Base-by-base conservation (phyloP, 2,329 filamentous ascomycete species). In the Diaporthe destruens region DNA sequence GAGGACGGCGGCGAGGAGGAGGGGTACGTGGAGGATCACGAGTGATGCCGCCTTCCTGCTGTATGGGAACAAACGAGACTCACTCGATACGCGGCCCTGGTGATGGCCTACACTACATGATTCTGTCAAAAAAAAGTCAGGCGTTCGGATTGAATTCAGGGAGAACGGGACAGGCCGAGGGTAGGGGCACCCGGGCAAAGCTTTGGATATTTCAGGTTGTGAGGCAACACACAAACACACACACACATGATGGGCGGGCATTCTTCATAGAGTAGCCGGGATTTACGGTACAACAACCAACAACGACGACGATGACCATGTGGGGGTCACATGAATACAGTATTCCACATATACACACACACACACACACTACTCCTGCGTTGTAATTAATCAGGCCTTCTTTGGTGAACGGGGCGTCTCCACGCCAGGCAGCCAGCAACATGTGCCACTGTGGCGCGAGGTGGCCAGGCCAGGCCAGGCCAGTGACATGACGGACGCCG, bases 1-100 rank as follows among this genome's bases (percentile, higher is more conserved):
- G 81, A 77, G 0, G 81, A 77, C 2, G 82, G 78, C 2, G 55
- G 44, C 12, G 73, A 74, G 23, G 80, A 75, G 1, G 80, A 78
- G 2, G 79, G 75, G 2, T 80, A 76, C 20, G 70, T 29, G 4
- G 74, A 75, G 59, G 72, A 74, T 56, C 72, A 68, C 34, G 71
- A 74, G 55, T 71, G 32, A 71, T 12, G 44, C 2, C 5, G 29
- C 29, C 29, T 29, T 29, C 29, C 29, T 29, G 7, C 12, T 23
- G 14, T 53, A 23, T 49, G 6, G 20, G 47, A 34, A 23, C 59
- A 61, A 49, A 29, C 29, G 29, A 29, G 29, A 29, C 29, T 12
- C 18, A 18, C 25, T 3, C 16, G 18, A 12, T 7, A 39, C 14
- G 32, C 14, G 32, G 32, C 61, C 61, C 25, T 32, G 18, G 36